Conservation (phyloP, 352 stramenopile species). For the Phytopythium ostracodes region DNA sequence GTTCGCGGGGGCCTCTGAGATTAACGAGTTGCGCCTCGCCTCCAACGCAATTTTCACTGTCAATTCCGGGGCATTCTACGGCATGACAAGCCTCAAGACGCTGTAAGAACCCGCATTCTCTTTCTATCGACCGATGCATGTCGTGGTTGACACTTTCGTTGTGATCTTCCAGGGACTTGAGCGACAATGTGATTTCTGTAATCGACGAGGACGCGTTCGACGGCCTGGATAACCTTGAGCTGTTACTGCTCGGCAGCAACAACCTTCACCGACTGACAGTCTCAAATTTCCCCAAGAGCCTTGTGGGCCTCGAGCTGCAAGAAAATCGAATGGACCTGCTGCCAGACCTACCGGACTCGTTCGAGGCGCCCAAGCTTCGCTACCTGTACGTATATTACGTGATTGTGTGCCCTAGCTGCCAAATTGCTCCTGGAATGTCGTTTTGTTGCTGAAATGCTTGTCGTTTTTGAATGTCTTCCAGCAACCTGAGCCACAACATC, state of each 20-base stretch:
- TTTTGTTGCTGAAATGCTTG: neutral
- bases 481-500: conserved; percentile 62
- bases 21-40: conserved; percentile 44
- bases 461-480: conserved; percentile 9
- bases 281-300: conserved; percentile 30
- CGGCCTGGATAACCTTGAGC: conserved; percentile 33
- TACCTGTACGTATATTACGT: conserved; percentile 33
- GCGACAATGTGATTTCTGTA: conserved; percentile 68
- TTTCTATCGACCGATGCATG: neutral
- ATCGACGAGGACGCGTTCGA: conserved; percentile 47
- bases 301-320: conserved; percentile 44
- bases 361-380: conserved; percentile 28
- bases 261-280: conserved; percentile 43
- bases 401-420: neutral
- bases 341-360: conserved; percentile 32
- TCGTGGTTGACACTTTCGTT: neutral
- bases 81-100: conserved; percentile 45
- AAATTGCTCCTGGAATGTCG: neutral
- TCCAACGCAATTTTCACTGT: conserved; percentile 65
- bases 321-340: conserved; percentile 51
- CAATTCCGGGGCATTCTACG: conserved; percentile 42
- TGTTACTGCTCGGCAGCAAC: conserved; percentile 42
- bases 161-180: conserved; percentile 35
- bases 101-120: conserved; percentile 25
- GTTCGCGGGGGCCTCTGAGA: conserved; percentile 39